Percentiles rank a stretch among this genome's conserved stretches.
These are phyloP conservation scores for Phtheirospermum japonicum DNA, from an alignment of 257 asterid species.

Conservation along the genomic window DNA sequence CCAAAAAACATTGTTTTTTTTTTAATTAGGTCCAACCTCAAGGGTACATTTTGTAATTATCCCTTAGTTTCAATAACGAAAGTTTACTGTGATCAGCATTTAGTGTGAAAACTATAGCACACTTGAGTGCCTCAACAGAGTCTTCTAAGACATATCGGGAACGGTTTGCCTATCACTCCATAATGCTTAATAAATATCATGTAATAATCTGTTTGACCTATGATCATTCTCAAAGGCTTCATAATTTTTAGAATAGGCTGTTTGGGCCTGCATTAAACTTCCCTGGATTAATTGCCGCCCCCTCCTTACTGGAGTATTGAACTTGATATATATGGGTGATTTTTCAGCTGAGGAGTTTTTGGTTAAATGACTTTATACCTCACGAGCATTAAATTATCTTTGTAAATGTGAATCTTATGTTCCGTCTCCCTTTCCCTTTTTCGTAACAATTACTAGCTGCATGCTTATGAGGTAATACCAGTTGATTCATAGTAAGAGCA, in stretches of 20 bases:
- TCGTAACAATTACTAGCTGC: not conserved
- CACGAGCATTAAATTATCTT: not conserved
- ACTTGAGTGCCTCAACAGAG: no score
- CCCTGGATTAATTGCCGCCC: no score
- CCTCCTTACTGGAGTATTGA: not conserved
- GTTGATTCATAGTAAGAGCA: no score
- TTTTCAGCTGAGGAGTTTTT: not conserved
- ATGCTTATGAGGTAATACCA: no score
- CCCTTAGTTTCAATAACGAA: not conserved
- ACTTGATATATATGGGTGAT: not conserved
- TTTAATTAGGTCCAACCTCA: not conserved
- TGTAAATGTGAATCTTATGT: not conserved
- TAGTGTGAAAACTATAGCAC: no score
- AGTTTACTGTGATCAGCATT: no score
- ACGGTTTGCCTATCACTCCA: no score
- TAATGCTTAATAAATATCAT: no score
- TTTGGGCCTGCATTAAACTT: not conserved
- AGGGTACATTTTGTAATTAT: not conserved
- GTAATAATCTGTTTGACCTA: no score
- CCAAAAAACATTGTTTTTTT: not conserved
- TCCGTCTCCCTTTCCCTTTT: not conserved
- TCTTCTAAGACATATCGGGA: no score
- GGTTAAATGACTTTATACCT: not conserved
- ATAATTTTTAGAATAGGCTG: not conserved
- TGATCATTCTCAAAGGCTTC: no score